These are phyloP conservation scores for Aspergillus luchuensis DNA, from an alignment of 2,329 filamentous ascomycete species.

Conservation along the genomic window DNA sequence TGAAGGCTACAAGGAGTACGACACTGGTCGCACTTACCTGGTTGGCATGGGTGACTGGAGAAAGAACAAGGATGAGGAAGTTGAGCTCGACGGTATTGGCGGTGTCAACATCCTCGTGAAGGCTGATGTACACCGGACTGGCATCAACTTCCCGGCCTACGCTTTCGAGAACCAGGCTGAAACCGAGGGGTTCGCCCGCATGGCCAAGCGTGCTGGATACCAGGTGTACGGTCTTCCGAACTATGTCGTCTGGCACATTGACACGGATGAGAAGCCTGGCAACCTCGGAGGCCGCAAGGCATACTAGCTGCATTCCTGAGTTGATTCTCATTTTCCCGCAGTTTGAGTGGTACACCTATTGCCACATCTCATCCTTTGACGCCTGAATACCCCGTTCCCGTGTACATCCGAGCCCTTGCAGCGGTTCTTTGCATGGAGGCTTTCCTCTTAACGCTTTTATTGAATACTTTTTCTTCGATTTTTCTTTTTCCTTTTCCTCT, in stretches of 20 bases:
- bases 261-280: conserved; percentile 90
- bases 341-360: not conserved
- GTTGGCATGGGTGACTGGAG: conserved; percentile 89
- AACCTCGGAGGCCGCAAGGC: conserved; percentile 57
- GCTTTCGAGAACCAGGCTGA: conserved; percentile 98
- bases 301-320: conserved; percentile 30
- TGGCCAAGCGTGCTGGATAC: conserved; percentile 96
- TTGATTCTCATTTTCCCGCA: conserved; percentile 7
- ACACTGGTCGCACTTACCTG: conserved; percentile 89
- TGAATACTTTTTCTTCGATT: conserved; percentile 17
- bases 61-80: conserved; percentile 86
- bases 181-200: conserved; percentile 97
- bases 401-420: conserved; percentile 21
- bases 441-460: conserved; percentile 19
- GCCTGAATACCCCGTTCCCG: conserved; percentile 19
- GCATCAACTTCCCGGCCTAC: conserved; percentile 96
- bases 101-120: conserved; percentile 98
- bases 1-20: conserved; percentile 93
- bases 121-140: conserved; percentile 92
- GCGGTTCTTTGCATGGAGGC: conserved; percentile 16
- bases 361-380: conserved; percentile 8
- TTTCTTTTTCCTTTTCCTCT: conserved; percentile 16
- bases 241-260: conserved; percentile 98
- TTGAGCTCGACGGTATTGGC: conserved; percentile 91
- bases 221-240: conserved; percentile 90